Evolutionary conservation across 1,284 basidiomycete genomes (phyloP), one percentile per base, ranked within the genome.

Genomic region (Ceratobasidium papillatum): DNA sequence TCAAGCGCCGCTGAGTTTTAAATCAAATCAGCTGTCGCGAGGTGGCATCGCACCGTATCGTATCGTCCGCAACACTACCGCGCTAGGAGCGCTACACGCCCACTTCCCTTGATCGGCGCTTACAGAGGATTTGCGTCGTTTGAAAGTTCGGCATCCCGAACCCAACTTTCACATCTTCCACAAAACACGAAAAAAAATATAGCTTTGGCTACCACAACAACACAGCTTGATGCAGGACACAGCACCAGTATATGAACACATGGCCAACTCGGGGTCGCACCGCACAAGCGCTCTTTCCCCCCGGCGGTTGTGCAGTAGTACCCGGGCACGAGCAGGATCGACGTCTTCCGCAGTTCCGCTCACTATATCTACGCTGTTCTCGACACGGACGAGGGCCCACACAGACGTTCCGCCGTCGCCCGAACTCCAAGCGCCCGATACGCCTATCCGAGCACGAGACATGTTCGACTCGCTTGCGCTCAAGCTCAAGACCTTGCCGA

Each of bases 401-500:
- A 69, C 65, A 5, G 65, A 69, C 22, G 38, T 45, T 9, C 65
- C 65, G 49, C 38, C 51, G 2, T 56, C 65, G 19, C 65, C 65
- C 52, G 65, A 69, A 1, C 41, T n/a, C 32, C 65, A 51, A 69
- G 65, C 36, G 3, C 65, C 65, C 56, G 65, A 69, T 5, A 69
- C 65, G 14, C 65, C 65, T 7, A 52, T 69, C 38, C 65, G 65
- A 43, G 12, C 65, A 41, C 65, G 65, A 25, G 65, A 69, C 65
- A 69, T 69, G 65, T 58, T 69, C 51, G 65, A 69, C 52, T 69
- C 65, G 65, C 65, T 69, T 69, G 65, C 65, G 38, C 34, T 56
- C 36, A 69, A 69, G 51, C 65, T 56, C 51, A 56, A 51, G 65
- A 27, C 65, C 30, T 69, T 69, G 65, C 65, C 65, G 65, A 69